These are phyloP conservation scores for Cytospora leucostoma DNA, from an alignment of 2,329 filamentous ascomycete species.

Conservation along the genomic window DNA sequence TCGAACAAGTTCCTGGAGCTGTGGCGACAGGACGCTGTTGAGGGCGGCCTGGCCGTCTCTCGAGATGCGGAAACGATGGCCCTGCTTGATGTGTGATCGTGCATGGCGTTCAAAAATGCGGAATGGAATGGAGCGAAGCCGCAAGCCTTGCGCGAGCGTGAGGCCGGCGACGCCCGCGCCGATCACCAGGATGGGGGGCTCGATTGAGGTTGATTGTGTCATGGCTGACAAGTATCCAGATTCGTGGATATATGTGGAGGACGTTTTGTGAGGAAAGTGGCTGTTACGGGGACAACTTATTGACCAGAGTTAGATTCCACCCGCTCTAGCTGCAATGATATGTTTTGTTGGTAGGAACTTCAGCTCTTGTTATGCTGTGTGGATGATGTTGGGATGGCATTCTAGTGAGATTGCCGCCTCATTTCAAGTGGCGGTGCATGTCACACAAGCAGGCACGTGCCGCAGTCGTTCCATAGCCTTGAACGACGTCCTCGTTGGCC, in stretches of 20 bases:
- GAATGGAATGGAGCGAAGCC: slow-evolving; percentile 35
- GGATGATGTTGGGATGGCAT: neutral
- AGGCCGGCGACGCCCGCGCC: slow-evolving; percentile 49
- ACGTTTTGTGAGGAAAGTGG: neutral
- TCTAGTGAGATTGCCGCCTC: neutral
- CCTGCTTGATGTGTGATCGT: slow-evolving; percentile 31
- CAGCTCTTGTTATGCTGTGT: neutral
- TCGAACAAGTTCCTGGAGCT: slow-evolving; percentile 30
- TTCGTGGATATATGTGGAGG: neutral
- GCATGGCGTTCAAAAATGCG: slow-evolving; percentile 36
- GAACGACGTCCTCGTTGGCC: no score
- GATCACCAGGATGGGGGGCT: slow-evolving; percentile 39
- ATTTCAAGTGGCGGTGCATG: slow-evolving; percentile 1
- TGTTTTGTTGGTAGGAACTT: neutral
- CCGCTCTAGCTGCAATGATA: neutral
- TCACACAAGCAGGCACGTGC: neutral
- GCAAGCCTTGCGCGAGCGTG: slow-evolving; percentile 39
- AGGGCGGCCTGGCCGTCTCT: slow-evolving; percentile 32
- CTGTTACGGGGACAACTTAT: slow-evolving; percentile 7
- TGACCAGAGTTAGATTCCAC: neutral
- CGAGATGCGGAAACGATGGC: slow-evolving; percentile 37
- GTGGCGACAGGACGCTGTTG: slow-evolving; percentile 32
- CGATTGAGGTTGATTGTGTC: neutral
- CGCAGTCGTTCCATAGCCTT: no score
- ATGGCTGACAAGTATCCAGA: neutral